phyloP scores from a whole-genome alignment of 2,329 filamentous ascomycete species.

The Neoscytalidium dimidiatum region DNA sequence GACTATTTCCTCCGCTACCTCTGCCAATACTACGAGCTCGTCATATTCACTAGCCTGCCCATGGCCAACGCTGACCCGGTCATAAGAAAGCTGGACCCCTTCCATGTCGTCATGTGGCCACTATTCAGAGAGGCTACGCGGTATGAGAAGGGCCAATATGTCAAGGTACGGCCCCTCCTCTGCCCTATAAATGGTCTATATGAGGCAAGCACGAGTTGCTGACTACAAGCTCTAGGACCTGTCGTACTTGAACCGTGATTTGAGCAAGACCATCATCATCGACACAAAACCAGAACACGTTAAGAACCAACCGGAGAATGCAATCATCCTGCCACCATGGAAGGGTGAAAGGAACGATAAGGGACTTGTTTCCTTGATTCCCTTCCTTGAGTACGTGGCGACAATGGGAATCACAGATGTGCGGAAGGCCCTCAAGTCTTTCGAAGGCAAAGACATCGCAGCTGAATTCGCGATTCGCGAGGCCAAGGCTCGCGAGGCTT shows the following conservation, averaged over 20 bases:
- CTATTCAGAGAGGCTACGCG: constrained; percentile 95
- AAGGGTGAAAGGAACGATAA: constrained; percentile 79
- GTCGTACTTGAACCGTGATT: constrained; percentile 94
- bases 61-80: constrained; percentile 83
- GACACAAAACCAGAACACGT: constrained; percentile 84
- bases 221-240: constrained; percentile 69
- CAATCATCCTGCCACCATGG: constrained; percentile 90
- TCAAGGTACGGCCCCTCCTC: constrained; percentile 78
- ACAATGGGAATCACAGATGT: constrained; percentile 91
- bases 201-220: background rate
- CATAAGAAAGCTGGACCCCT: constrained; percentile 91
- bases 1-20: constrained; percentile 98
- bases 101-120: constrained; percentile 92
- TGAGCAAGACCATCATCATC: constrained; percentile 92
- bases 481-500: constrained; percentile 79
- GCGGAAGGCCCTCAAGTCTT: constrained; percentile 81
- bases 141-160: constrained; percentile 92
- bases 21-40: constrained; percentile 96
- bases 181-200: background rate
- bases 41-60: constrained; percentile 90
- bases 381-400: constrained; percentile 95
- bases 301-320: constrained; percentile 91
- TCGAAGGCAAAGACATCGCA: constrained; percentile 86
- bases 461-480: constrained; percentile 87
- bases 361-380: constrained; percentile 84